Base-by-base conservation (phyloP, 345 rosid species). In the Hevea brasiliensis region DNA sequence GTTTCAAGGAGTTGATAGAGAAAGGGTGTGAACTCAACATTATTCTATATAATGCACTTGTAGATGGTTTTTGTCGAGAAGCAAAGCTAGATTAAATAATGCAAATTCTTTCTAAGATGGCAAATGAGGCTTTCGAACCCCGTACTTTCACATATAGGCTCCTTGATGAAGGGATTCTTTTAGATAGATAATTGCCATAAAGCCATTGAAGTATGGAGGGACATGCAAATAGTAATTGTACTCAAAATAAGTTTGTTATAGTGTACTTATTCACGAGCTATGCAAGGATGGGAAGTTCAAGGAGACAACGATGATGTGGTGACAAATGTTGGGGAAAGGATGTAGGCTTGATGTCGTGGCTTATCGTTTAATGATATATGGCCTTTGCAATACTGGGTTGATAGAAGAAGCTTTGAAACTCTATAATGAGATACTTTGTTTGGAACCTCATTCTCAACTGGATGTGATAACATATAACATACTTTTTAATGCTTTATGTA, bases 381-480 rank as follows among this genome's bases (percentile, higher is more conserved):
- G 99, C 68, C 85, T 89, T 57, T 92, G 96, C 77, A 80, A 73
- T 80, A 70, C 78, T 54, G 91, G 97, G 32, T 86, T 78, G 1
- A 61, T 91, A 69, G 86, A 91, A 76, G 90, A 83, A 55, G 98
- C 91, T 37, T 79, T 92, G 68, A 86, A 88, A 76, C 90, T 88
- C 69, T 92, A 83, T 67, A 84, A 91, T 80, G 92, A 92, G 88
- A 95, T 95, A 97, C 83, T 95, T 72, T 95, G 87, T 72, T 86
- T 74, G 77, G 96, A 80, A 60, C 83, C 90, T 10, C 73, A 75
- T 61, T 84, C 90, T 78, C 93, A 89, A 54, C 98, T 98, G 26
- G 99, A 95, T 82, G 89, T 91, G 47, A 76, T 95, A 71, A 89
- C 94, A 40, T 95, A 95, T 72, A 92, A 92, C 84, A 89, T 89